Evolutionary conservation across 2,329 filamentous ascomycete genomes (phyloP).

Genomic region (Pseudogymnoascus sp.): DNA sequence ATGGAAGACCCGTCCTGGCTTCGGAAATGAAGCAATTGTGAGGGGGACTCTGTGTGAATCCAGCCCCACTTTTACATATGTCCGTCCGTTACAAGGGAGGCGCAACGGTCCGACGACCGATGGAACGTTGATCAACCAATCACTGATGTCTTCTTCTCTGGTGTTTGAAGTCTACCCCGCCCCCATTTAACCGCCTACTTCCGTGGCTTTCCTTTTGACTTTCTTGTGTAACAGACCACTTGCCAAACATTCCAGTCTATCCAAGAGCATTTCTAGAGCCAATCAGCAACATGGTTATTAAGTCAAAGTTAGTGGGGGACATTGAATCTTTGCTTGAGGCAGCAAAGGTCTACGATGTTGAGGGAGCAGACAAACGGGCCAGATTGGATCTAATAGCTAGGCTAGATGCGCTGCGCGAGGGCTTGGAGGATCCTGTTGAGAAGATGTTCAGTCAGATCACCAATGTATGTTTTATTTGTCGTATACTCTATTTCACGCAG

Average conservation of each 20-base stretch:
- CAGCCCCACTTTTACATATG: not conserved
- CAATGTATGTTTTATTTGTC: constrained; percentile 17
- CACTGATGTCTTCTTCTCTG: not conserved
- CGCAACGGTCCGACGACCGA: not conserved
- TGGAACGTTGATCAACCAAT: not conserved
- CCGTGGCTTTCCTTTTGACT: not conserved
- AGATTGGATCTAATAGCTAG: constrained; percentile 13
- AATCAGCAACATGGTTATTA: constrained; percentile 13
- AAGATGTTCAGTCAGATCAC: constrained; percentile 25
- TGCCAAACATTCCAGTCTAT: not conserved
- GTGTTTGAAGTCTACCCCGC: not conserved
- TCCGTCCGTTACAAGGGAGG: not conserved
- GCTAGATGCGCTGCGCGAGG: constrained; percentile 18
- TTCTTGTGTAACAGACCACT: not conserved
- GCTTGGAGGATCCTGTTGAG: constrained; percentile 22
- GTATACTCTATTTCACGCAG: not conserved
- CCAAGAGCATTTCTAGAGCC: not conserved
- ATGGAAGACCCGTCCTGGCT: not conserved
- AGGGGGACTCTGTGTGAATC: not conserved
- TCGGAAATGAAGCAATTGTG: not conserved
- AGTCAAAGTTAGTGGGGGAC: constrained; percentile 12
- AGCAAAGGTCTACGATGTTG: constrained; percentile 15
- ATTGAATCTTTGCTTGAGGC: constrained; percentile 15
- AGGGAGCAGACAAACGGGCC: constrained; percentile 11
- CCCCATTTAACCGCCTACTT: not conserved